Base-by-base conservation (phyloP, 352 stramenopile genomes). In the Pythium insidiosum region DNA sequence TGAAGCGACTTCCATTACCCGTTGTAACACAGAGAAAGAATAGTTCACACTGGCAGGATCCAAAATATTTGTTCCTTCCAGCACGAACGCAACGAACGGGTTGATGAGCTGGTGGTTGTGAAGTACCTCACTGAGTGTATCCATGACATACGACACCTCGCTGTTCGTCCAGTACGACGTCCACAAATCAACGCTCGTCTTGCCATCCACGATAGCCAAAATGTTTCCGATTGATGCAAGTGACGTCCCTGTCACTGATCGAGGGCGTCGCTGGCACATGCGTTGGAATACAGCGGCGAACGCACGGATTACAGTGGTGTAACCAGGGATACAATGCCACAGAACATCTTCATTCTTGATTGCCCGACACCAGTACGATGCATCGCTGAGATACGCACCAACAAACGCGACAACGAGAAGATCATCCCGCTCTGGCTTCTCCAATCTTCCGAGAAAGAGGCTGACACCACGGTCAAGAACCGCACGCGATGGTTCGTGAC, bases 41-140 rank as follows among this genome's bases (percentile, higher is more conserved):
- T 93, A 93, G 47, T 93, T 88, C 20, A 88, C 80, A 35, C 72
- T 93, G 16, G 67, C 58, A 10, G 75, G 74, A 43, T 93, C 80
- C 25, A 84, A 61, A 34, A 93, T 85, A 37, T 93, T 93, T 18
- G 77, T 93, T 36, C 75, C 64, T 58, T 93, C 77, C 20, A 93
- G 47, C 20, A 89, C 74, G 21, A 88, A 68, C 46, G 89, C 72
- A 36, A 93, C 76, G 5, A 93, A 65, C 19, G 85, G 68, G 50
- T 90, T 83, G 22, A 84, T 54, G 13, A 93, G 55, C 3, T 45
- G 56, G 18, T 80, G 53, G 53, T 93, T 88, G 45, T 76, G 77
- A 15, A 87, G 51, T n/a, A 90, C 50, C 13, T 86, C 76, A 6
- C 51, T 58, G 0, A 71, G 61, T 4, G 66, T 46, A 13, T 65